Percentiles rank a stretch among this genome's conserved stretches.
These are phyloP conservation scores for Anaeramoeba ignava DNA, from an alignment of 78 protist genomes.

Conservation along the genomic window DNA sequence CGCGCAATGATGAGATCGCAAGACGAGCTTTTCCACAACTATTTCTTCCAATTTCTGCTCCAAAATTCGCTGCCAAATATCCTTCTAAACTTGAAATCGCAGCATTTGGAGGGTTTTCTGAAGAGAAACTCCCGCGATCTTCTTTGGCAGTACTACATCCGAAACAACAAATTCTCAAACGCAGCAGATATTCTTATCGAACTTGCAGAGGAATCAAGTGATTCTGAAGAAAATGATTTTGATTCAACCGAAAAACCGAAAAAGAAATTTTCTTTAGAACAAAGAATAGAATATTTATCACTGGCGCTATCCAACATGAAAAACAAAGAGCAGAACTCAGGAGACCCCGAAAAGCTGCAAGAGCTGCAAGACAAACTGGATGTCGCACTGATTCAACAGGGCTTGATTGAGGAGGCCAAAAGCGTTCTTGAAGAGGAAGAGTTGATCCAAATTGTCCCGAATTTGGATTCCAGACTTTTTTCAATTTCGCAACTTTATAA, in stretches of 20 bases:
- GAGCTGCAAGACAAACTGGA: no score
- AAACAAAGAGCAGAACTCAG: no score
- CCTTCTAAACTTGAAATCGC: not conserved
- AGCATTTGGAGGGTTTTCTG: not conserved
- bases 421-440: no score
- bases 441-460: no score
- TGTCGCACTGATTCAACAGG: no score
- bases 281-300: not conserved
- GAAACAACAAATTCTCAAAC: not conserved
- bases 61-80: not conserved
- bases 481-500: no score
- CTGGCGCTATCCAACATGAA: not conserved
- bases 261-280: not conserved
- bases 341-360: no score
- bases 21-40: not conserved
- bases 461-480: no score
- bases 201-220: no score
- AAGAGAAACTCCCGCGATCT: not conserved
- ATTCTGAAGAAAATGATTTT: no score
- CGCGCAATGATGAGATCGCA: not conserved
- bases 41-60: not conserved
- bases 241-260: not conserved
- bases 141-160: not conserved
- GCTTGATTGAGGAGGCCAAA: no score
- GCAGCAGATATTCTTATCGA: not conserved